Percentiles rank a stretch among this genome's conserved stretches.
phyloP scores from a whole-genome alignment of 1,284 basidiomycete genomes.

The Sporisorium exsertum region DNA sequence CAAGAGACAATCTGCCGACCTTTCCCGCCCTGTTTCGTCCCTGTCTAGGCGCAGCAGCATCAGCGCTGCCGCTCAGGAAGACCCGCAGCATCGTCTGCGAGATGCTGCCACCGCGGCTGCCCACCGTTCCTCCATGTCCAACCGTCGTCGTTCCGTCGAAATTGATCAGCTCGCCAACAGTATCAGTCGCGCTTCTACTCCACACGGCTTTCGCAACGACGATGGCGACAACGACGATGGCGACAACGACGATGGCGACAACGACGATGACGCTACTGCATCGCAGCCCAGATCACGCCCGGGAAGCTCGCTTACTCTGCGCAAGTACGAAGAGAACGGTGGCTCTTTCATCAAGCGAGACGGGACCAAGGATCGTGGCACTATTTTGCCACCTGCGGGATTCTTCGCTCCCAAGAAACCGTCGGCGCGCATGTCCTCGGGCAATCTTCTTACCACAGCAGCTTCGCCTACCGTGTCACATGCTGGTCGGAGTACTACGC shows the following conservation, averaged over 20 bases:
- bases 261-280: slow-evolving; percentile 2
- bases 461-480: neutral
- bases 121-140: slow-evolving; percentile 20
- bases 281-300: slow-evolving; percentile 15
- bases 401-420: slow-evolving; percentile 58
- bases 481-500: slow-evolving; percentile 24
- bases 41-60: slow-evolving; percentile 32
- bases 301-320: slow-evolving; percentile 23
- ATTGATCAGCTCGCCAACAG: slow-evolving; percentile 31
- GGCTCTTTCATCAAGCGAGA: slow-evolving; percentile 41
- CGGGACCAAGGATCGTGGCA: slow-evolving; percentile 22
- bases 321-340: slow-evolving; percentile 23
- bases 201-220: slow-evolving; percentile 26
- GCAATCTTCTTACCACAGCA: slow-evolving; percentile 20
- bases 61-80: slow-evolving; percentile 11
- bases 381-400: slow-evolving; percentile 56
- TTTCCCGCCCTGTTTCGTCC: slow-evolving; percentile 18
- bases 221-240: slow-evolving; percentile 24
- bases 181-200: slow-evolving; percentile 34
- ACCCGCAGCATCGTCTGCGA: slow-evolving; percentile 23
- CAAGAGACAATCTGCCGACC: slow-evolving; percentile 21
- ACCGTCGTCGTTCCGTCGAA: slow-evolving; percentile 30
- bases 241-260: slow-evolving; percentile 28
- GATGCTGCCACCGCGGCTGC: slow-evolving; percentile 46
- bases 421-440: slow-evolving; percentile 24